Conservation (phyloP, 2,329 filamentous ascomycete genomes). For the Berkeleyomyces basicola region DNA sequence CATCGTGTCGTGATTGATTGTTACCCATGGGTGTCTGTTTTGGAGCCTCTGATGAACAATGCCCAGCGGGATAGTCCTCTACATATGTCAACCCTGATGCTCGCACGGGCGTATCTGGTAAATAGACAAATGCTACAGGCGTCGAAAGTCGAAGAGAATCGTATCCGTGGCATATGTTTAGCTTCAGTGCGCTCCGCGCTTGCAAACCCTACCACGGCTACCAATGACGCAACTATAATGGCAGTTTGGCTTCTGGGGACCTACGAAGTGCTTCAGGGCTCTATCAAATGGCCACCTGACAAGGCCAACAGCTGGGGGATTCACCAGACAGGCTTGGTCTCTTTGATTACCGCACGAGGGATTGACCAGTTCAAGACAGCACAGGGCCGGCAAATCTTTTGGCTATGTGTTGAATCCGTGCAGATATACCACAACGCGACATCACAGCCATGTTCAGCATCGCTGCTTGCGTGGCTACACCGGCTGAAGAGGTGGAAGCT, state of each 20-base stretch:
- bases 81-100: conserved; percentile 9
- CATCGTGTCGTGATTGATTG: conserved; percentile 12
- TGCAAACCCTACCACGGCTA: neutral
- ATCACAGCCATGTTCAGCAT: conserved; percentile 2
- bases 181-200: conserved; percentile 7
- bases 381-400: conserved; percentile 10
- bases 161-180: conserved; percentile 6
- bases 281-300: conserved; percentile 9
- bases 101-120: conserved; percentile 10
- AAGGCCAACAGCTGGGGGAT: conserved; percentile 4
- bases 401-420: conserved; percentile 11
- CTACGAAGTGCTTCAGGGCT: conserved; percentile 10
- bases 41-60: conserved; percentile 12
- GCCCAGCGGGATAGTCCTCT: conserved; percentile 6
- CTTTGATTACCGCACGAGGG: conserved; percentile 8
- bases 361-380: conserved; percentile 5
- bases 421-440: conserved; percentile 12
- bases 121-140: conserved; percentile 4
- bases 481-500: conserved; percentile 5
- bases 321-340: conserved; percentile 8
- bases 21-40: conserved; percentile 11
- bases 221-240: conserved; percentile 10
- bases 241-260: conserved; percentile 12
- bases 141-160: neutral
- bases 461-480: conserved; percentile 9